Conservation (phyloP, 352 stramenopile genomes). For the Stephanocyclus meneghinianus region DNA sequence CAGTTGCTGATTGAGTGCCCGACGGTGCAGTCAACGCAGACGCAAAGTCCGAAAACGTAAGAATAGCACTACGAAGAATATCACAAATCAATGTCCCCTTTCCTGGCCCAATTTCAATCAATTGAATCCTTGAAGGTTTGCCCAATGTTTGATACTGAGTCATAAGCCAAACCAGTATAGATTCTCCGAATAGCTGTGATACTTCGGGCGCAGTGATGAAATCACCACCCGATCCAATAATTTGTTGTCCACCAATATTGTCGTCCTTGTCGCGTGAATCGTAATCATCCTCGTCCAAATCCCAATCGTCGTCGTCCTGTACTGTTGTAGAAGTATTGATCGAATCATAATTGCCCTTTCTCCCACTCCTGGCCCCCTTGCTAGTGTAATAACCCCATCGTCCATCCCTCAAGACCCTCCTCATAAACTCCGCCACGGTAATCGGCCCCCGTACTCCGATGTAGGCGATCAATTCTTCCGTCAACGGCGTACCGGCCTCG, state of each 20-base stretch:
- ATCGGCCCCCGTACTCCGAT: slow-evolving; percentile 90
- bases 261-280: slow-evolving; percentile 4
- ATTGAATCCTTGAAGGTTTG: slow-evolving; percentile 63
- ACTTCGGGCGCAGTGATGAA: slow-evolving; percentile 85
- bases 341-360: slow-evolving; percentile 15
- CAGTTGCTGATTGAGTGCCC: neutral
- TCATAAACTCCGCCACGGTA: slow-evolving; percentile 93
- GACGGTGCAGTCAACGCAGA: slow-evolving; percentile 31
- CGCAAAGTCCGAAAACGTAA: slow-evolving; percentile 86
- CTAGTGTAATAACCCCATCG: slow-evolving; percentile 93
- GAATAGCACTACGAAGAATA: slow-evolving; percentile 87
- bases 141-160: slow-evolving; percentile 64
- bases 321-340: slow-evolving; percentile 8
- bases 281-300: slow-evolving; percentile 51
- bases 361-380: slow-evolving; percentile 39
- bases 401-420: slow-evolving; percentile 86
- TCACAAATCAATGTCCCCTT: slow-evolving; percentile 92
- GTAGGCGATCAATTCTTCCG: slow-evolving; percentile 85
- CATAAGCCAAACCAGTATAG: slow-evolving; percentile 81
- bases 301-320: slow-evolving; percentile 42
- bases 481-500: slow-evolving; percentile 73
- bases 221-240: slow-evolving; percentile 80
- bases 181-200: slow-evolving; percentile 84
- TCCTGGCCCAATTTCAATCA: slow-evolving; percentile 86
- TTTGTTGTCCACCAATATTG: slow-evolving; percentile 63